Conservation (phyloP, 2,329 filamentous ascomycete genomes). For the Fusarium palustre region DNA sequence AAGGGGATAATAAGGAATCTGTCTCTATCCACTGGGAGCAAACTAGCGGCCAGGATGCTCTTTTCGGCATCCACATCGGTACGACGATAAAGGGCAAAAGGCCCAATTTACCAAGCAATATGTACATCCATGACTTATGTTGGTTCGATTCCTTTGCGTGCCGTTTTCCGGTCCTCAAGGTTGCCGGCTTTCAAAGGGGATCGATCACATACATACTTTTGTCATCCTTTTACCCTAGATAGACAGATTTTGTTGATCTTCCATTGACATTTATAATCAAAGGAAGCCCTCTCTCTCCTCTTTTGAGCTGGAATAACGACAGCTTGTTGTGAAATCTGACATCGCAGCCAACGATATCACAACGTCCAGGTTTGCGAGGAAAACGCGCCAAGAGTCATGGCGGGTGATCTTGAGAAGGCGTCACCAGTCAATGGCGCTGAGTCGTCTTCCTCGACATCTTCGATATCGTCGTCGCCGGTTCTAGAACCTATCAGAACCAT, state of each 20-base stretch:
- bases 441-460: constrained; percentile 32
- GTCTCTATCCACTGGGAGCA: constrained; percentile 35
- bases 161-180: constrained; percentile 13
- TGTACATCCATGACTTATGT: constrained; percentile 3
- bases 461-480: constrained; percentile 35
- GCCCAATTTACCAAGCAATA: constrained; percentile 17
- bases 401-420: constrained; percentile 38
- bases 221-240: neutral
- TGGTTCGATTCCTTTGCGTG: constrained; percentile 19
- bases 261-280: neutral
- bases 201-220: neutral
- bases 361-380: neutral
- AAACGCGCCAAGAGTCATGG: constrained; percentile 27
- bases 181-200: neutral
- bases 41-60: constrained; percentile 14
- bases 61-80: constrained; percentile 41
- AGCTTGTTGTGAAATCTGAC: constrained; percentile 18
- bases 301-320: constrained; percentile 17
- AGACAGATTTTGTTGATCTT: neutral
- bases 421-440: constrained; percentile 29
- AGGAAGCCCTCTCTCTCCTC: neutral
- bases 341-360: constrained; percentile 5
- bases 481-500: constrained; percentile 45
- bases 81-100: constrained; percentile 10
- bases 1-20: constrained; percentile 20